Conservation (phyloP, 768 basidiomycete species). For the Russula griseocarnosa region DNA sequence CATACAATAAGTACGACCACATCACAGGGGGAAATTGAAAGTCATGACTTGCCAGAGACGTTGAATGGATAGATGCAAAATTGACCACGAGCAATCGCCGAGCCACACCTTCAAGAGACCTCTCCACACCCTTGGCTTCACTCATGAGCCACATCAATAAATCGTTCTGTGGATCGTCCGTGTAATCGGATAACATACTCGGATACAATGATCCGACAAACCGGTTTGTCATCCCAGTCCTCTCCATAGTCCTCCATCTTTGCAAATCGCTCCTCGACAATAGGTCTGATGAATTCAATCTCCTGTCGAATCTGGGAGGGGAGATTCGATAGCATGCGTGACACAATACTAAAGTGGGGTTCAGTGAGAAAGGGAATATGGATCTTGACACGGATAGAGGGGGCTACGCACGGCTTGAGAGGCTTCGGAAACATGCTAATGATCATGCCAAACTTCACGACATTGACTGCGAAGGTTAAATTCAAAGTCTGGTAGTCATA, state of each 20-base stretch:
- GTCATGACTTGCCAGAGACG: neutral
- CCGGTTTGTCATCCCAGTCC: slow-evolving; percentile 3
- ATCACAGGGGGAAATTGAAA: too few relatives aligned
- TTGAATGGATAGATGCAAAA: slow-evolving; percentile 39
- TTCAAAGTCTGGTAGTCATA: slow-evolving; percentile 36
- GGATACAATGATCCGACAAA: neutral
- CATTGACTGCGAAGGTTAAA: slow-evolving; percentile 36
- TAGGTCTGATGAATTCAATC: slow-evolving; percentile 1
- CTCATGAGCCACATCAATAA: slow-evolving; percentile 43
- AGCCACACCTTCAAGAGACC: slow-evolving; percentile 32
- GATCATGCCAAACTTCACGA: slow-evolving; percentile 34
- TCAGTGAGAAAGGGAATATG: neutral
- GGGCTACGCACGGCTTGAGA: slow-evolving; percentile 41
- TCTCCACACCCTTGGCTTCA: slow-evolving; percentile 33
- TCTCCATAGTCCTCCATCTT: slow-evolving; percentile 4
- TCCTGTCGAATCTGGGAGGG: neutral
- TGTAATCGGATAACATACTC: neutral
- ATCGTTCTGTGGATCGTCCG: slow-evolving; percentile 34
- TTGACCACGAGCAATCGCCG: slow-evolving; percentile 34
- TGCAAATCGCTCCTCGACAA: slow-evolving; percentile 9
- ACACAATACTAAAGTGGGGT: neutral
- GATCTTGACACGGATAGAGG: too few relatives aligned
- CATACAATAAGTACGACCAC: neutral
- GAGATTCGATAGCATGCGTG: neutral
- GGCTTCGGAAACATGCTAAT: slow-evolving; percentile 42